phyloP scores from a whole-genome alignment of 2,329 filamentous ascomycete species.

The Simplicillium sp. region DNA sequence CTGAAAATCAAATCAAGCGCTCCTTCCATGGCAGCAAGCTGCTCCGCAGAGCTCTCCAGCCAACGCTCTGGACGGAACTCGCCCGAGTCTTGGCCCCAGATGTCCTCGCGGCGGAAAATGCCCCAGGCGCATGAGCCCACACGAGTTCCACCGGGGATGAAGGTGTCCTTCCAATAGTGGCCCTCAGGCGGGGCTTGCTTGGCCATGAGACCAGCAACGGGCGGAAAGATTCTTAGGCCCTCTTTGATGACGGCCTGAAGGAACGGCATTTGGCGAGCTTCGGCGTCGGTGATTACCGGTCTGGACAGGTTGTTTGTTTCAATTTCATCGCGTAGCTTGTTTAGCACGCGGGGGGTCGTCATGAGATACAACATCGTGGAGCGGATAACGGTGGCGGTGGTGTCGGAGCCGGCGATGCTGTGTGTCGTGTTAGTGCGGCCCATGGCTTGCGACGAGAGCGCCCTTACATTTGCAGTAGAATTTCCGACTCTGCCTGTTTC shows the following conservation, averaged over 20 bases:
- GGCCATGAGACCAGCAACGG: slow-evolving; percentile 24
- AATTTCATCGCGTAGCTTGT: slow-evolving; percentile 17
- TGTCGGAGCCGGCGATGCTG: slow-evolving; percentile 46
- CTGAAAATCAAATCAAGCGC: slow-evolving; percentile 28
- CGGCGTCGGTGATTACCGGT: slow-evolving; percentile 18
- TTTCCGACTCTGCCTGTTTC: slow-evolving; percentile 32
- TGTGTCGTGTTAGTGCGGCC: slow-evolving; percentile 5
- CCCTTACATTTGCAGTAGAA: slow-evolving; percentile 25
- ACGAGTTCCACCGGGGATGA: slow-evolving; percentile 21
- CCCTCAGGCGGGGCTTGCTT: slow-evolving; percentile 21
- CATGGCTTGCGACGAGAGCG: neutral
- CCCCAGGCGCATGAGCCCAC: slow-evolving; percentile 24
- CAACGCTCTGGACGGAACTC: slow-evolving; percentile 25
- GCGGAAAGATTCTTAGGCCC: slow-evolving; percentile 26
- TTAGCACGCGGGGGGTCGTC: slow-evolving; percentile 30
- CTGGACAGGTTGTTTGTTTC: slow-evolving; percentile 8
- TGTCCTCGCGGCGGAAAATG: slow-evolving; percentile 19
- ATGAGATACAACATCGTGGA: slow-evolving; percentile 36
- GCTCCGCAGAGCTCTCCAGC: slow-evolving; percentile 23
- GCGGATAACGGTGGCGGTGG: slow-evolving; percentile 38
- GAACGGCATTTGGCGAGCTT: slow-evolving; percentile 28
- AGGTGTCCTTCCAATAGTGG: slow-evolving; percentile 19
- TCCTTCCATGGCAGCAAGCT: slow-evolving; percentile 21
- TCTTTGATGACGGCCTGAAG: slow-evolving; percentile 42
- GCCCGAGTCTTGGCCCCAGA: slow-evolving; percentile 24